These are phyloP conservation scores for Avena insularis DNA, from an alignment of 176 grass and related monocot genomes.

Conservation along the genomic window DNA sequence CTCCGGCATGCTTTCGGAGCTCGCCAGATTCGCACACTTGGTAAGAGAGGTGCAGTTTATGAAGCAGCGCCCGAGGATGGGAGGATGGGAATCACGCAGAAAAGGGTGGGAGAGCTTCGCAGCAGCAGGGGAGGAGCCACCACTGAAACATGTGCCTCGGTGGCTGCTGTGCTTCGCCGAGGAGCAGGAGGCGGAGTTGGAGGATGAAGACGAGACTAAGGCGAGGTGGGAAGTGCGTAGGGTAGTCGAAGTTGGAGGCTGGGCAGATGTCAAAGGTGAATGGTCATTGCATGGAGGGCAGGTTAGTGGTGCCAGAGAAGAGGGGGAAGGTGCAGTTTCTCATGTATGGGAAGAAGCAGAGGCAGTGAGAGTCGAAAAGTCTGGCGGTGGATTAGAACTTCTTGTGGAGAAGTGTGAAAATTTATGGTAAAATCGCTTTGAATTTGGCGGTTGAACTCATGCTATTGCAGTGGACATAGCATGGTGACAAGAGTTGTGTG, in stretches of 20 bases:
- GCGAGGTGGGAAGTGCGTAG: background rate
- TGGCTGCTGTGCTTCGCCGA: constrained; percentile 72
- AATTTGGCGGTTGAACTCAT: background rate
- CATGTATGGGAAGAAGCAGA: background rate
- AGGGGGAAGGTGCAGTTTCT: constrained; percentile 63
- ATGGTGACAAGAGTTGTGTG: background rate
- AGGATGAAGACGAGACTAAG: constrained; percentile 16
- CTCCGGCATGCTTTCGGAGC: constrained; percentile 51
- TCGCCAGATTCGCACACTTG: constrained; percentile 45
- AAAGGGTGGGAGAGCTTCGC: constrained; percentile 55
- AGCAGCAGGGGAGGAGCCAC: constrained; percentile 37
- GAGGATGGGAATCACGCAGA: background rate
- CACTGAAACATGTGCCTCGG: constrained; percentile 60
- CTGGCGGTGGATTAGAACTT: background rate
- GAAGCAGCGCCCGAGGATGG: constrained; percentile 40
- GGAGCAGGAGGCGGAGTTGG: background rate
- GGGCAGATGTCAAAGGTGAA: background rate
- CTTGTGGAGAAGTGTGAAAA: background rate
- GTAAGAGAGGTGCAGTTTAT: constrained; percentile 63
- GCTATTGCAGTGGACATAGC: background rate
- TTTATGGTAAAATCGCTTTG: background rate
- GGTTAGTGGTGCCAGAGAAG: constrained; percentile 41
- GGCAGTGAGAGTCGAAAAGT: background rate
- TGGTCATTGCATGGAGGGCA: background rate
- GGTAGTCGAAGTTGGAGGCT: background rate